Conservation (phyloP, 164 flowering plant genomes). For the Piper betle region DNA sequence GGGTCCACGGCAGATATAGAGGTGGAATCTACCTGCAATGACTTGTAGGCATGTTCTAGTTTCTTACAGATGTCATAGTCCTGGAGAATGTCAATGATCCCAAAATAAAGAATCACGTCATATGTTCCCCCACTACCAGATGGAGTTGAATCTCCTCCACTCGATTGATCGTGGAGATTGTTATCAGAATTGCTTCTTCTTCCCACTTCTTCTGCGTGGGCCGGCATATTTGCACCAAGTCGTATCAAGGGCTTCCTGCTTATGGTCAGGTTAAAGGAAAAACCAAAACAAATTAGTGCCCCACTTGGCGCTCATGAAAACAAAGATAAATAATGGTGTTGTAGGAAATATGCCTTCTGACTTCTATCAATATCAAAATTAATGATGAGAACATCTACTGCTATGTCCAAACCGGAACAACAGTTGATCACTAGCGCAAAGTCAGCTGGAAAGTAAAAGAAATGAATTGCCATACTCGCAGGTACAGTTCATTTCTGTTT, state of each 20-base stretch:
- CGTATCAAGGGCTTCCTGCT: slow-evolving; percentile 21
- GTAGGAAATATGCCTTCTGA: too few species aligned
- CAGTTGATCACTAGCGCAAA: too few species aligned
- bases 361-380: too few species aligned
- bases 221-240: slow-evolving; percentile 34
- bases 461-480: neutral
- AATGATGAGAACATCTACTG: too few species aligned
- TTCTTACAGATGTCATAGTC: slow-evolving; percentile 28
- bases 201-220: slow-evolving; percentile 22
- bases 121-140: slow-evolving; percentile 10
- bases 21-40: slow-evolving; percentile 64
- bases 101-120: slow-evolving; percentile 17
- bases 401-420: too few species aligned
- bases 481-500: neutral
- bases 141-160: slow-evolving; percentile 14
- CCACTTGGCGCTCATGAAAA: too few species aligned
- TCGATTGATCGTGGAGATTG: slow-evolving; percentile 1
- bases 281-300: neutral
- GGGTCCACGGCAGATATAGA: slow-evolving; percentile 91
- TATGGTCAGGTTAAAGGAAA: neutral
- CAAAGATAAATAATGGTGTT: too few species aligned
- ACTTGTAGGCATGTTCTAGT: slow-evolving; percentile 84
- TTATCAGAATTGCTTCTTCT: slow-evolving; percentile 18
- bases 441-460: too few species aligned
- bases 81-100: slow-evolving; percentile 38